These are phyloP conservation scores for Tagetes patula DNA, from an alignment of 129 eudicot species.

Conservation along the genomic window DNA sequence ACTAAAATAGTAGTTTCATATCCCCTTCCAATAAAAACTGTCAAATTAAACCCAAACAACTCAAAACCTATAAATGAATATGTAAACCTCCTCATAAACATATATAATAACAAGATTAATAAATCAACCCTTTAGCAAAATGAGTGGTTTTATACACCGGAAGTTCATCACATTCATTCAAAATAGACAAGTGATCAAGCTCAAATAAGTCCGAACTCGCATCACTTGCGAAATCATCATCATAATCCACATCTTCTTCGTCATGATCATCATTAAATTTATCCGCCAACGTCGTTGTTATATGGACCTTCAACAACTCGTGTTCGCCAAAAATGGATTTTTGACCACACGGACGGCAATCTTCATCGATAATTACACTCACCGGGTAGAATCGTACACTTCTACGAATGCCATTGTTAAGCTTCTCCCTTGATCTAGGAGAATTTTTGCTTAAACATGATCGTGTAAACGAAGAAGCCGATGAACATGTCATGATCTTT, in stretches of 20 bases:
- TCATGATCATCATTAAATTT: slow-evolving; percentile 11
- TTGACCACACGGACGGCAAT: slow-evolving; percentile 56
- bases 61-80: slow-evolving; percentile 16
- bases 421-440: slow-evolving; percentile 50
- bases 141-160: slow-evolving; percentile 78
- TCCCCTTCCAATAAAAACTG: slow-evolving; percentile 6
- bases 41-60: slow-evolving; percentile 10
- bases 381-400: slow-evolving; percentile 69
- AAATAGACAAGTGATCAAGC: slow-evolving; percentile 61
- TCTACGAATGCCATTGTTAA: slow-evolving; percentile 42
- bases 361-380: slow-evolving; percentile 64
- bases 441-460: slow-evolving; percentile 70
- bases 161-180: slow-evolving; percentile 55
- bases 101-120: slow-evolving; percentile 19
- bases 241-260: slow-evolving; percentile 33
- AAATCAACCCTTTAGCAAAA: slow-evolving; percentile 54
- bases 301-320: slow-evolving; percentile 14
- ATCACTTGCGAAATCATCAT: slow-evolving; percentile 55
- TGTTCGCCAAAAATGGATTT: slow-evolving; percentile 35
- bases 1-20: neutral
- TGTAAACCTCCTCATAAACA: slow-evolving; percentile 12
- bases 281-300: neutral
- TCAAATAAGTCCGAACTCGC: slow-evolving; percentile 76
- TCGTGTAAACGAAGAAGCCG: slow-evolving; percentile 69
- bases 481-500: slow-evolving; percentile 50